These are phyloP conservation scores for Saccharomycodes ludwigii DNA, from an alignment of 805 yeast genomes.

Conservation along the genomic window DNA sequence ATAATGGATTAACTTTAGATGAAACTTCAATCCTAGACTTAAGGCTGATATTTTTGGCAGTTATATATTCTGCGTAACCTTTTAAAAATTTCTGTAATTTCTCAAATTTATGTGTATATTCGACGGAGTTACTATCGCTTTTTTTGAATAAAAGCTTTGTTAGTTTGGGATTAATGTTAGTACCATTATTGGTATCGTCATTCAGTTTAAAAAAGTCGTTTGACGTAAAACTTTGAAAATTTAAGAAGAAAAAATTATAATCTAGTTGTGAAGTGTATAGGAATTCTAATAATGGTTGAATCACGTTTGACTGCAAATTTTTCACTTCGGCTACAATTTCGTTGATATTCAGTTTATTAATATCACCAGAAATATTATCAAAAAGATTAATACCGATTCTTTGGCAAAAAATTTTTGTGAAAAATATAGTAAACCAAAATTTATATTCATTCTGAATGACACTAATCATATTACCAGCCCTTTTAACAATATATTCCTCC, in stretches of 20 bases:
- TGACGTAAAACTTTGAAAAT: slow-evolving; percentile 38
- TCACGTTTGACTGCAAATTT: slow-evolving; percentile 22
- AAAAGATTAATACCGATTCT: slow-evolving; percentile 54
- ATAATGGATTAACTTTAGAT: slow-evolving; percentile 52
- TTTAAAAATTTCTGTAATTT: slow-evolving; percentile 14
- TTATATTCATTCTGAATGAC: slow-evolving; percentile 55
- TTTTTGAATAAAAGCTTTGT: slow-evolving; percentile 9
- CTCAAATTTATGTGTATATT: no score
- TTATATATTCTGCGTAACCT: slow-evolving; percentile 8
- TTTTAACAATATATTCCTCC: slow-evolving; percentile 36
- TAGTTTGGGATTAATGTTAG: slow-evolving; percentile 18
- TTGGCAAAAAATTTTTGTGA: slow-evolving; percentile 42
- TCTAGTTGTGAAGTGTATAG: slow-evolving; percentile 55
- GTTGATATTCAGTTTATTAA: slow-evolving; percentile 13
- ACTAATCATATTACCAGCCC: slow-evolving; percentile 58
- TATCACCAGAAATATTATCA: slow-evolving; percentile 28
- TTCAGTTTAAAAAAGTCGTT: slow-evolving; percentile 22
- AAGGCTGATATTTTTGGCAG: slow-evolving; percentile 6
- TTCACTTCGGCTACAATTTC: slow-evolving; percentile 7
- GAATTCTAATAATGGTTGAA: slow-evolving; percentile 51
- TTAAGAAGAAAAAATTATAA: slow-evolving; percentile 67
- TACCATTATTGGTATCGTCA: slow-evolving; percentile 12
- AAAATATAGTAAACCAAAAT: slow-evolving; percentile 43
- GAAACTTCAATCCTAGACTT: slow-evolving; percentile 31
- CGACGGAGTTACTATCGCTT: slow-evolving; percentile 19